Evolutionary conservation across 495 filamentous ascomycete species (phyloP).

Genomic region (Lepidopterella palustris): DNA sequence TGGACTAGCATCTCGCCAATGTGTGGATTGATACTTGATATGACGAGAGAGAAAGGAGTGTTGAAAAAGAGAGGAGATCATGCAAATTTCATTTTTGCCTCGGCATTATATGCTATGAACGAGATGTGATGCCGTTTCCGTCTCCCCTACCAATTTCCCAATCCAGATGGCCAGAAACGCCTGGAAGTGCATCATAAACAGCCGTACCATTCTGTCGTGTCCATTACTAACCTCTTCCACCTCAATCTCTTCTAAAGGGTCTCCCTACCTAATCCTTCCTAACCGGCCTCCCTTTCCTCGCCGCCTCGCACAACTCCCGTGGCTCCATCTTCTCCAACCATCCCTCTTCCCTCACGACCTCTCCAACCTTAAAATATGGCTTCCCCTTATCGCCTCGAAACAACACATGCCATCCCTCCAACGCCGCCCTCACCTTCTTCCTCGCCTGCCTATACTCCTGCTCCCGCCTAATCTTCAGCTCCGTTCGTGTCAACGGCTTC

Average conservation of each 20-base stretch:
- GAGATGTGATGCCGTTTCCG: not conserved
- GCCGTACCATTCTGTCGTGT: not conserved
- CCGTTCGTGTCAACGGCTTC: slow-evolving; percentile 40
- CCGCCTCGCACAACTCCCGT: slow-evolving; percentile 35
- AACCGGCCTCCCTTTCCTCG: slow-evolving; percentile 35
- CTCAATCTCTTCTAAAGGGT: not conserved
- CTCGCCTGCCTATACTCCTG: slow-evolving; percentile 47
- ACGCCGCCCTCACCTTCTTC: slow-evolving; percentile 48
- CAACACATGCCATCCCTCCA: slow-evolving; percentile 66
- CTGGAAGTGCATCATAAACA: not conserved
- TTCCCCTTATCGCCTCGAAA: slow-evolving; percentile 53
- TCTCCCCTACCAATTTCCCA: not conserved
- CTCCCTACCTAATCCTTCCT: slow-evolving; percentile 11
- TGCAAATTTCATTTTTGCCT: not conserved
- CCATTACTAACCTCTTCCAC: not conserved
- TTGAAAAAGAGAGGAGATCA: no score
- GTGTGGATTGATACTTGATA: no score
- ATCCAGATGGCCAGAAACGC: not conserved
- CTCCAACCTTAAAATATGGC: slow-evolving; percentile 38
- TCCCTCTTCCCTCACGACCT: slow-evolving; percentile 34
- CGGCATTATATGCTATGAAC: not conserved
- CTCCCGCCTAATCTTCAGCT: slow-evolving; percentile 43
- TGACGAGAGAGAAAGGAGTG: no score
- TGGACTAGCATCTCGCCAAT: slow-evolving; percentile 1
- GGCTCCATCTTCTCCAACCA: slow-evolving; percentile 36